Conservation (phyloP, 2,329 filamentous ascomycete species). For the Aspergillus latus region DNA sequence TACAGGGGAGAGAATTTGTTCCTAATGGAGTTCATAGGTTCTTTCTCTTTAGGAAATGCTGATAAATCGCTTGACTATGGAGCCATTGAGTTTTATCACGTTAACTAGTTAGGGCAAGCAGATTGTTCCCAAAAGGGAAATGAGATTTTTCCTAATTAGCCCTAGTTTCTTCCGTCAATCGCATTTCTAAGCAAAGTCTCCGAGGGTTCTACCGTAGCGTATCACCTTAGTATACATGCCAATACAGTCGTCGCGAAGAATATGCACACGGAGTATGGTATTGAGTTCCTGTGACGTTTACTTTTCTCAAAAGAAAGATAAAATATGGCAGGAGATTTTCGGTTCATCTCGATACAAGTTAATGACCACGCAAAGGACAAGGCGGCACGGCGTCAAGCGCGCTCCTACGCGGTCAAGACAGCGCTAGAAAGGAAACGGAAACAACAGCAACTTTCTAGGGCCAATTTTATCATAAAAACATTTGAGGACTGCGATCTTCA, state of each 20-base stretch:
- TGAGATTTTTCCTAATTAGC: conserved; percentile 1
- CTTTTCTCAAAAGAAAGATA: not conserved
- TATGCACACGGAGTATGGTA: too few species aligned
- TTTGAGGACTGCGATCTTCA: not conserved
- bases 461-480: not conserved
- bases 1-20: too few species aligned
- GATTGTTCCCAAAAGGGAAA: conserved; percentile 5
- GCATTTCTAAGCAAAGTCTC: conserved; percentile 5
- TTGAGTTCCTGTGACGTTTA: not conserved
- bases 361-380: not conserved
- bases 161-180: not conserved
- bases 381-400: not conserved
- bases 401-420: conserved; percentile 3
- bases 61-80: too few species aligned
- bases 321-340: not conserved
- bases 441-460: not conserved
- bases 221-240: too few species aligned
- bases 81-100: too few species aligned
- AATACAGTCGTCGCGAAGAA: too few species aligned
- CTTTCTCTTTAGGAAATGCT: not conserved
- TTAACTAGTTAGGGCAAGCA: not conserved
- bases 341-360: conserved; percentile 5
- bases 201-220: not conserved
- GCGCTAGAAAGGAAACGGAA: conserved; percentile 2
- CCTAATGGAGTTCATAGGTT: not conserved